Base-by-base conservation (phyloP, 1,139 yeast genomes). In the Petasospora fabianii region DNA sequence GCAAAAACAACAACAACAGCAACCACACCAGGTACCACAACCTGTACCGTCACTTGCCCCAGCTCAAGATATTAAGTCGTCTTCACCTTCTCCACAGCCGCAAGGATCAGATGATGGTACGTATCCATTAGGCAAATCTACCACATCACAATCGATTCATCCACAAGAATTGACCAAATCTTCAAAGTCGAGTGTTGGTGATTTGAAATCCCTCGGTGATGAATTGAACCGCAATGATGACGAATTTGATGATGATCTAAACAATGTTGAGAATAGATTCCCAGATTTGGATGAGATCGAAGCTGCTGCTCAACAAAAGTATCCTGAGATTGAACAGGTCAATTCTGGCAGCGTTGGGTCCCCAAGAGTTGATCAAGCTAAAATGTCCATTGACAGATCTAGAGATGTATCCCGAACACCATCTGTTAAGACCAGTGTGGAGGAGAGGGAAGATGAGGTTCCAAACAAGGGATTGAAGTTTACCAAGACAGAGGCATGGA, bases 401-500 rank as follows among this genome's bases (percentile, higher is more conserved):
- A 36, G 32, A 22, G 31, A 34, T 13, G 8, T 11, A 4, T 46
- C 43, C 10, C 30, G 39, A 36, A 37, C 18, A 12, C 34, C 27
- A 27, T 35, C 12, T 39, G 15, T 9, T 6, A 26, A 9, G 13
- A 4, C 28, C 13, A 11, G 13, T 10, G 12, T 26, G 22, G 40
- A 38, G 11, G 6, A 26, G 12, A 16, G 40, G 3, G 35, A 35
- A 3, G 20, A 18, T 1, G 34, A 30, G 18, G 27, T 18, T 8
- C 35, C 30, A 14, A 38, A 41, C n/a, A 12, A 34, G 14, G 53
- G 46, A 6, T 35, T 41, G 22, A 49, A 47, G 24, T 16, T 51
- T 7, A 32, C 50, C 1, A 38, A 42, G 9, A 53, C 57, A 1
- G 56, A 50, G 21, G 56, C 55, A 0, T 51, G 57, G 57, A 36